Evolutionary conservation across 371 early-diverging fungal species (phyloP).

Genomic region (Rhizopus arrhizus): DNA sequence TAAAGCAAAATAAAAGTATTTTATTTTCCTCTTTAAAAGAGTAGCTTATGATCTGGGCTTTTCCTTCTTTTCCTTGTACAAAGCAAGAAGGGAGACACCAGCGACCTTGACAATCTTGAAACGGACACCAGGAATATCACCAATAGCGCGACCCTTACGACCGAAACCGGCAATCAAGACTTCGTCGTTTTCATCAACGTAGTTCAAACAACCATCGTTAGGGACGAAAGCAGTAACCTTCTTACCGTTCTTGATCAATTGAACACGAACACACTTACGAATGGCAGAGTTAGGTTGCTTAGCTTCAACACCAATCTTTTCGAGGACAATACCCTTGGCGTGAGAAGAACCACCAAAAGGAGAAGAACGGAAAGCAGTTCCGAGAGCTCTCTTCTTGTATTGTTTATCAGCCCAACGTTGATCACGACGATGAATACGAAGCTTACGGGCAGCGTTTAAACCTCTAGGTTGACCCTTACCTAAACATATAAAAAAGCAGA

Average conservation of each 20-base stretch:
- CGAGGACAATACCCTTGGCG: slow-evolving; percentile 99
- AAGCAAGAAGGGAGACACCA: slow-evolving; percentile 98
- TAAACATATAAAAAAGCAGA: slow-evolving; percentile 24
- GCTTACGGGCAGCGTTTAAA: slow-evolving; percentile 98
- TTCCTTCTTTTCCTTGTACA: slow-evolving; percentile 99
- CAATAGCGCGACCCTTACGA: slow-evolving; percentile 86
- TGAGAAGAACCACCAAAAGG: slow-evolving; percentile 99
- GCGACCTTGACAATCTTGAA: slow-evolving; percentile 99
- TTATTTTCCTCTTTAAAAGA: neutral
- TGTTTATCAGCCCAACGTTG: slow-evolving; percentile 99
- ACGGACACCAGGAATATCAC: slow-evolving; percentile 99
- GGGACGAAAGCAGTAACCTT: slow-evolving; percentile 99
- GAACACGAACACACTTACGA: slow-evolving; percentile 99
- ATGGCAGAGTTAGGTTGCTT: slow-evolving; percentile 99
- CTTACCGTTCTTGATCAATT: slow-evolving; percentile 99
- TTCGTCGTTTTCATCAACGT: slow-evolving; percentile 98
- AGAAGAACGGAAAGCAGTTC: slow-evolving; percentile 96
- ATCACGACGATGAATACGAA: slow-evolving; percentile 95
- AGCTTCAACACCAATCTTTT: slow-evolving; percentile 99
- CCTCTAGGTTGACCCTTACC: slow-evolving; percentile 96
- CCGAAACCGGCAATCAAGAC: slow-evolving; percentile 97
- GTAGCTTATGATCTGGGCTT: slow-evolving; percentile 92
- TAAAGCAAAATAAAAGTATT: neutral
- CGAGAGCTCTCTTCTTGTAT: slow-evolving; percentile 98
- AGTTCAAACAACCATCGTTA: slow-evolving; percentile 99